Evolutionary conservation across 306 rosid species (phyloP).

Genomic region (Cucumis hystrix): DNA sequence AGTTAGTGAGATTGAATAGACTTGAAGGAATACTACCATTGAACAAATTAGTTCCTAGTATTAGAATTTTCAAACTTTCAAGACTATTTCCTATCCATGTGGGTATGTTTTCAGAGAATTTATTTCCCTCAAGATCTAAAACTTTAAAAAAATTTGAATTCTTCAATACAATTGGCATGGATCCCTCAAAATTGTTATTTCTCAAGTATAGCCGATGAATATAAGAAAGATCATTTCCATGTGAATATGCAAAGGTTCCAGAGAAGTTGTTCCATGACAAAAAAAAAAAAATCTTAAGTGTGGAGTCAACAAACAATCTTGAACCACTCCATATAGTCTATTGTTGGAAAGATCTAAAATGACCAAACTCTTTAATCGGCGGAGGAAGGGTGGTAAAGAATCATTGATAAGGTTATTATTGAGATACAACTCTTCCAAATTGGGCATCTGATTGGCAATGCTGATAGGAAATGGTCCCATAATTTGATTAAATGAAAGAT

Average conservation of each 20-base stretch:
- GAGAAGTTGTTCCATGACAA: constrained; percentile 8
- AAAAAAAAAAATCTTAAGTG: too few species aligned
- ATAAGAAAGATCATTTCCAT: neutral
- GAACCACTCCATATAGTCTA: neutral
- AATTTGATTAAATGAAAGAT: too few species aligned
- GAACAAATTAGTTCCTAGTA: neutral
- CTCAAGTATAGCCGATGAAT: neutral
- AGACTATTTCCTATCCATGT: neutral
- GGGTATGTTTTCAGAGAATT: neutral
- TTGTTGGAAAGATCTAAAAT: neutral
- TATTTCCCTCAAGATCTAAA: neutral
- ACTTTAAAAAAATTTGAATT: neutral
- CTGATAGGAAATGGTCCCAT: too few species aligned
- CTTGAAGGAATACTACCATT: neutral
- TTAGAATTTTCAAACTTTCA: neutral
- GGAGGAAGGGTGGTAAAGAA: neutral
- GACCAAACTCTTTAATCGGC: fast-evolving
- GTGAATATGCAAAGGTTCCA: neutral
- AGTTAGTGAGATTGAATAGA: neutral
- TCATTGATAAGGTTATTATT: neutral
- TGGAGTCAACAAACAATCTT: neutral
- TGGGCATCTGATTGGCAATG: neutral
- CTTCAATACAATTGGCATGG: neutral
- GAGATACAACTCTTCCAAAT: neutral
- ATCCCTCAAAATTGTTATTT: neutral